These are phyloP conservation scores for Cryptococcus sp. DNA, from an alignment of 1,284 basidiomycete species.

Conservation along the genomic window DNA sequence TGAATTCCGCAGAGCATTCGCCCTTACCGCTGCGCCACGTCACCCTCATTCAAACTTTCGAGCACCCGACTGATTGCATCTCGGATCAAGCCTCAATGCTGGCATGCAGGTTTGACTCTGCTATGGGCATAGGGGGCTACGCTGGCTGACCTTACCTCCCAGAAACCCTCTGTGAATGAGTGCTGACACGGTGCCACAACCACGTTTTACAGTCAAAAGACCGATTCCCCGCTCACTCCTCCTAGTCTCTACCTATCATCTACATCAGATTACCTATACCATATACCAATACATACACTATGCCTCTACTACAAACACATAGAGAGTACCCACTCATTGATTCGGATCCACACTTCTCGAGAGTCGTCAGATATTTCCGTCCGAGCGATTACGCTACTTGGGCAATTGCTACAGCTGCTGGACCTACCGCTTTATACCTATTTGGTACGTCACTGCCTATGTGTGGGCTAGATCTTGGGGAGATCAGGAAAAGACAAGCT, in stretches of 20 bases:
- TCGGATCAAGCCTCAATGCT: too few relatives aligned
- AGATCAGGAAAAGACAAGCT: not conserved
- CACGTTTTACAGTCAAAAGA: too few relatives aligned
- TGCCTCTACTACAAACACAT: conserved; percentile 21
- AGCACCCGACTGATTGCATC: too few relatives aligned
- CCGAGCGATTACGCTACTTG: conserved; percentile 80
- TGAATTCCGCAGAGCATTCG: too few relatives aligned
- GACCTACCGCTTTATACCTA: conserved; percentile 32
- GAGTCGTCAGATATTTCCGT: conserved; percentile 87
- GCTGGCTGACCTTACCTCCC: too few relatives aligned
- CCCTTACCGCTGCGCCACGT: too few relatives aligned
- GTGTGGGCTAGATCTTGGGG: not conserved
- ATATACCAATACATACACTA: conserved; percentile 4
- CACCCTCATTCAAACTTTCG: too few relatives aligned
- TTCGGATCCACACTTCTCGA: conserved; percentile 80
- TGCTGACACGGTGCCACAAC: too few relatives aligned
- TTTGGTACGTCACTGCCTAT: conserved; percentile 27
- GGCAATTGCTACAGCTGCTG: conserved; percentile 69
- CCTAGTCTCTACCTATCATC: not conserved
- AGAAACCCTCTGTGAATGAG: too few relatives aligned
- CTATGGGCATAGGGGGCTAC: too few relatives aligned
- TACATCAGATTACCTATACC: not conserved
- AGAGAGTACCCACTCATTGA: conserved; percentile 73
- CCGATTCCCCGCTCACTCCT: not conserved
- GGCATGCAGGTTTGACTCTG: too few relatives aligned